These are phyloP conservation scores for Lactarius psammicola DNA, from an alignment of 768 basidiomycete species.

Conservation along the genomic window DNA sequence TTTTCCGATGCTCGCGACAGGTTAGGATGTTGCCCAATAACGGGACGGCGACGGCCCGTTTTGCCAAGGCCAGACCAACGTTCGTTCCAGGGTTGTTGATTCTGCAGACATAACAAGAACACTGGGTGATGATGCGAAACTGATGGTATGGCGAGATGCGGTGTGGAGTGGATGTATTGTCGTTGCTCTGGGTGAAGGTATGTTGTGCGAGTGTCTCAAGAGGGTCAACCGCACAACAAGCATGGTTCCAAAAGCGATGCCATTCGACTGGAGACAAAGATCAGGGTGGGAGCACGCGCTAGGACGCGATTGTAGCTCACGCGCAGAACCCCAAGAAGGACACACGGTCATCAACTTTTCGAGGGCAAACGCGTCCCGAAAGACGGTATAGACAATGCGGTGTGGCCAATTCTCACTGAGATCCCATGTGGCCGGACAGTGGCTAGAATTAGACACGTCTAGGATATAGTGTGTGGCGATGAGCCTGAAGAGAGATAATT, in stretches of 20 bases:
- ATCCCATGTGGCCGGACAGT: slow-evolving; percentile 50
- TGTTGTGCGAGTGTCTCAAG: slow-evolving; percentile 52
- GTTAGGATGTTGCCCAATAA: slow-evolving; percentile 48
- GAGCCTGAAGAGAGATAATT: slow-evolving; percentile 39
- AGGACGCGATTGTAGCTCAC: slow-evolving; percentile 22
- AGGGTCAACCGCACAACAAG: slow-evolving; percentile 60
- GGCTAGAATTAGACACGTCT: slow-evolving; percentile 44
- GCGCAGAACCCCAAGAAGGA: slow-evolving; percentile 28
- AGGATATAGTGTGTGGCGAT: slow-evolving; percentile 60
- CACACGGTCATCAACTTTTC: slow-evolving; percentile 28
- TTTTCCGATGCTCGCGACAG: slow-evolving; percentile 65
- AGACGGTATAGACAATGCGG: slow-evolving; percentile 56
- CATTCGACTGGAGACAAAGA: slow-evolving; percentile 51
- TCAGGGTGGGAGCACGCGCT: slow-evolving; percentile 28
- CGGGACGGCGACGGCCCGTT: slow-evolving; percentile 44
- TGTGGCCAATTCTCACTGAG: slow-evolving; percentile 56
- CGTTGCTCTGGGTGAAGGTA: slow-evolving; percentile 42
- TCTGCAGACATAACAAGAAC: slow-evolving; percentile 65
- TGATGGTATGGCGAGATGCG: slow-evolving; percentile 53
- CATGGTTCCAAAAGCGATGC: slow-evolving; percentile 71
- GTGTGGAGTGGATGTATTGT: slow-evolving; percentile 30
- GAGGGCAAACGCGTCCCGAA: slow-evolving; percentile 42
- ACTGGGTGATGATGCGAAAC: slow-evolving; percentile 54
- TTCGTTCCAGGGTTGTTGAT: slow-evolving; percentile 57
- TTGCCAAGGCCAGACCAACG: slow-evolving; percentile 51